These are phyloP conservation scores for Stemphylium beticola DNA, from an alignment of 2,329 filamentous ascomycete genomes.

Conservation along the genomic window DNA sequence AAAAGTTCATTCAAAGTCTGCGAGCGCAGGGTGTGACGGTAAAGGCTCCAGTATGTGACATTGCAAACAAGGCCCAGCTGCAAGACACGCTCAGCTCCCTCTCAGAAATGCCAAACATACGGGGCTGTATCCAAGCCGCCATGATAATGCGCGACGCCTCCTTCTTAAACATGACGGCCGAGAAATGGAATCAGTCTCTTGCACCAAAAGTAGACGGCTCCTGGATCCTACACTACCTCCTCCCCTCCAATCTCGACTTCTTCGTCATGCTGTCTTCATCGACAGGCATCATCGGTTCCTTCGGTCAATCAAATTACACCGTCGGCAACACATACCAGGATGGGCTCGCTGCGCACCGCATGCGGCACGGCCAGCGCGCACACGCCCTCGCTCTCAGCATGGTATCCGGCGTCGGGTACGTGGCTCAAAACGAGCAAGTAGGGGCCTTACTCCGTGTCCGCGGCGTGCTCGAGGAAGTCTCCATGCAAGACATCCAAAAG, in stretches of 20 bases:
- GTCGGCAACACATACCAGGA: slow-evolving; percentile 37
- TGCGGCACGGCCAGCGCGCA: slow-evolving; percentile 18
- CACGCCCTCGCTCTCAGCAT: slow-evolving; percentile 26
- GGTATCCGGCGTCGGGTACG: slow-evolving; percentile 20
- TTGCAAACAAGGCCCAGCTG: slow-evolving; percentile 14
- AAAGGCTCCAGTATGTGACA: slow-evolving; percentile 24
- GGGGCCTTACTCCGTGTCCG: slow-evolving; percentile 12
- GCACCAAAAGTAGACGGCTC: slow-evolving; percentile 43
- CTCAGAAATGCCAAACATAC: slow-evolving; percentile 25
- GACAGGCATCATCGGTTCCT: slow-evolving; percentile 27
- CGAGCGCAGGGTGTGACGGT: slow-evolving; percentile 13
- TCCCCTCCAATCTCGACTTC: slow-evolving; percentile 29
- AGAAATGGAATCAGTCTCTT: slow-evolving; percentile 18
- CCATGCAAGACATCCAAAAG: slow-evolving; percentile 24
- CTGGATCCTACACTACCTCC: slow-evolving; percentile 35
- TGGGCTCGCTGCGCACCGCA: slow-evolving; percentile 29
- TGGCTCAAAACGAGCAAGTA: slow-evolving; percentile 22
- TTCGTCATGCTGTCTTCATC: slow-evolving; percentile 33
- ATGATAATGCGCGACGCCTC: slow-evolving; percentile 29
- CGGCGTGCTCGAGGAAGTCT: slow-evolving; percentile 20
- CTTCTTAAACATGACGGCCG: slow-evolving; percentile 26
- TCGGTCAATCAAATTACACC: slow-evolving; percentile 33
- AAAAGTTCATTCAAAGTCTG: slow-evolving; percentile 16
- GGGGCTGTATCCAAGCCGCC: slow-evolving; percentile 32
- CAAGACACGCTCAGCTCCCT: slow-evolving; percentile 5